Conservation (phyloP, 768 basidiomycete species). For the Stropharia rugosoannulata region DNA sequence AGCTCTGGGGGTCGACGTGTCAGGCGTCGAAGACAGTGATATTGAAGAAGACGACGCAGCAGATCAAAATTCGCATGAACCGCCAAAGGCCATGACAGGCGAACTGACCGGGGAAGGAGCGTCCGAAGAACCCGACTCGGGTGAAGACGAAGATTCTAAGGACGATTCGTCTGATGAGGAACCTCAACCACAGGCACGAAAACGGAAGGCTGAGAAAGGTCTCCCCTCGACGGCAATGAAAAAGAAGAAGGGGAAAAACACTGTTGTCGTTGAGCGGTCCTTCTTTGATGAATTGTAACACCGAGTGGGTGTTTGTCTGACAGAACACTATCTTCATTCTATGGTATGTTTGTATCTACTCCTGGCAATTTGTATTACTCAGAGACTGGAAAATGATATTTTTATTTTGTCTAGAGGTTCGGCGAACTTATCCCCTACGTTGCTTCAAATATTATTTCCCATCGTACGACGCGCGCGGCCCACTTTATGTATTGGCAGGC, state of each 20-base stretch:
- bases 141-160: constrained; percentile 24
- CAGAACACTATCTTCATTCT: constrained; percentile 1
- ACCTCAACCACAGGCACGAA: constrained; percentile 48
- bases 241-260: constrained; percentile 61
- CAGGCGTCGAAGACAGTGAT: constrained; percentile 21
- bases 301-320: constrained; percentile 4
- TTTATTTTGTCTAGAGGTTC: too few relatives aligned
- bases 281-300: constrained; percentile 69
- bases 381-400: background rate
- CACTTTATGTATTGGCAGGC: too few relatives aligned
- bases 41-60: constrained; percentile 22
- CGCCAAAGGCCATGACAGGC: constrained; percentile 14
- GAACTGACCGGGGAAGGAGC: constrained; percentile 10
- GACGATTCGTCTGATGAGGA: constrained; percentile 8
- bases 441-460: too few relatives aligned
- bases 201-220: constrained; percentile 54
- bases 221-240: constrained; percentile 41
- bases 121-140: constrained; percentile 21
- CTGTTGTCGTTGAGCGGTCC: constrained; percentile 52
- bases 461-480: too few relatives aligned
- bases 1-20: constrained; percentile 22
- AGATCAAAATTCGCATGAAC: constrained; percentile 10
- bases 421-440: too few relatives aligned
- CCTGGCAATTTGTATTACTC: background rate
- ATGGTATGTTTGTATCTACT: background rate